phyloP scores from a whole-genome alignment of 2,329 filamentous ascomycete genomes.

The Fusarium pseudograminearum region DNA sequence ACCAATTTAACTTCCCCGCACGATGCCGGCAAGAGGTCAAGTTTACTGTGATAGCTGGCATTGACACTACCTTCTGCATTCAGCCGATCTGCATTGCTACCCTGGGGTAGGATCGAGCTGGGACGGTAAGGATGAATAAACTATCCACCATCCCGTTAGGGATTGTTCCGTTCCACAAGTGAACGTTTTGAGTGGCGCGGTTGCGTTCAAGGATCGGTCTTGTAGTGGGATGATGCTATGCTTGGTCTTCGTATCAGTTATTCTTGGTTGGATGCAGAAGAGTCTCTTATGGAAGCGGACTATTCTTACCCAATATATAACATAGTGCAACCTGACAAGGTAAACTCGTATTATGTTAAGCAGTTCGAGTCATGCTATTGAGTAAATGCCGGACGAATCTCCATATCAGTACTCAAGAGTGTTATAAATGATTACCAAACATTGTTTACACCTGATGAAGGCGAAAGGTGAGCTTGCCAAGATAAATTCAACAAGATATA shows the following conservation, averaged over 20 bases:
- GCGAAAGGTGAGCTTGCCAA: background rate
- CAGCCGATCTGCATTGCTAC: background rate
- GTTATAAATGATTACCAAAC: background rate
- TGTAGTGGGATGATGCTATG: background rate
- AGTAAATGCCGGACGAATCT: accelerated
- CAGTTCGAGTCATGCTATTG: background rate
- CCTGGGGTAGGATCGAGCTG: background rate
- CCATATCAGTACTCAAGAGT: accelerated
- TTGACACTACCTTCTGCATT: background rate
- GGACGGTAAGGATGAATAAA: background rate
- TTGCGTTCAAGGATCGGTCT: background rate
- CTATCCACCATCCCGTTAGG: background rate
- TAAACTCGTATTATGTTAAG: background rate
- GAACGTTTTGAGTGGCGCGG: background rate
- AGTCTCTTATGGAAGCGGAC: background rate
- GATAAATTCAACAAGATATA: accelerated
- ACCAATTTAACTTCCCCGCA: background rate
- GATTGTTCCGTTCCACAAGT: background rate
- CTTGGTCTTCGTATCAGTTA: background rate
- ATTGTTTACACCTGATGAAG: background rate
- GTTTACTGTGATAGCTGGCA: background rate
- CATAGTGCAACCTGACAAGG: background rate
- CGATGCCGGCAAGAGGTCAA: accelerated
- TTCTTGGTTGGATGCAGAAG: background rate
- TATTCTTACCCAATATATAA: background rate